Conservation (phyloP, 2,329 filamentous ascomycete genomes). For the Aspergillus proliferans region DNA sequence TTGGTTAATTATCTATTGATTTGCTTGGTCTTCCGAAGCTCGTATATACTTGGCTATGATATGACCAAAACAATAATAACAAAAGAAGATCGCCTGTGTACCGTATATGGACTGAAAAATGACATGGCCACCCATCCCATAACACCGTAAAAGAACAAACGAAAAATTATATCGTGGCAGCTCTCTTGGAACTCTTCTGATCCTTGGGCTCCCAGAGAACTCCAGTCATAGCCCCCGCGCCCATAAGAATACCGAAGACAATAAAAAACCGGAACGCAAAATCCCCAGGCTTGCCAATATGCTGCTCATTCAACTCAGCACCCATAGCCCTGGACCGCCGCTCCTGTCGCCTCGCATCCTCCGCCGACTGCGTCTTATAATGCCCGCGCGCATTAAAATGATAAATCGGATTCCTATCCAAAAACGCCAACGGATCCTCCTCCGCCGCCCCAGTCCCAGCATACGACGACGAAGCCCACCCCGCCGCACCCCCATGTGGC, state of each 20-base stretch:
- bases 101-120: background rate
- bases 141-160: too few relatives aligned
- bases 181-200: constrained; percentile 2
- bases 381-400: constrained; percentile 76
- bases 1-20: too few relatives aligned
- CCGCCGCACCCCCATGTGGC: constrained; percentile 36
- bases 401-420: constrained; percentile 50
- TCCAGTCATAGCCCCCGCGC: constrained; percentile 24
- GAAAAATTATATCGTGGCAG: too few relatives aligned
- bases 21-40: background rate
- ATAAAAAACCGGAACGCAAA: constrained; percentile 31
- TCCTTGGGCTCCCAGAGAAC: constrained; percentile 12
- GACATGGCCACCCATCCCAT: background rate
- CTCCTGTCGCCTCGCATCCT: constrained; percentile 49
- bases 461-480: constrained; percentile 36
- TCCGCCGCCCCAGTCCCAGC: constrained; percentile 3
- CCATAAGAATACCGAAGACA: constrained; percentile 33
- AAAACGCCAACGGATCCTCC: constrained; percentile 27
- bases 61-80: background rate
- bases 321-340: constrained; percentile 36
- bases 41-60: constrained; percentile 2
- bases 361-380: constrained; percentile 63
- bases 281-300: constrained; percentile 18
- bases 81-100: background rate
- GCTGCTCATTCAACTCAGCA: constrained; percentile 19